phyloP scores from a whole-genome alignment of 371 early-diverging fungal species.

The Basidiobolus meristosporus region DNA sequence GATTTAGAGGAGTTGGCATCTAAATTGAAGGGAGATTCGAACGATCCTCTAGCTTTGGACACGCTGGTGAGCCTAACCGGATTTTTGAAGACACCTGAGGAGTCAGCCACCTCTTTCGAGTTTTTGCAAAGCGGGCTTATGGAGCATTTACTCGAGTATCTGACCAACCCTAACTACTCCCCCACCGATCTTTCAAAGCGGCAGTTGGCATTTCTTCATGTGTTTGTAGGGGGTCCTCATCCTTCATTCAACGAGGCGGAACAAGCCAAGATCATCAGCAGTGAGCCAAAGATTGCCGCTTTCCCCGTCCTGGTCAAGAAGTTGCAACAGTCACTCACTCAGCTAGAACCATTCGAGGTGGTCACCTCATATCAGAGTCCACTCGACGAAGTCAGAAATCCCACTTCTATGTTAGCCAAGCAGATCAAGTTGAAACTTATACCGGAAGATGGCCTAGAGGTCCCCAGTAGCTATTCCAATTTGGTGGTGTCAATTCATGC shows the following conservation, averaged over 20 bases:
- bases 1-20: too few relatives aligned
- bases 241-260: too few relatives aligned
- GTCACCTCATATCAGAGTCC: slow-evolving; percentile 15
- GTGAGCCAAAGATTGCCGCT: not conserved
- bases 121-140: slow-evolving; percentile 55
- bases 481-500: slow-evolving; percentile 67
- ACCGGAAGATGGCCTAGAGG: slow-evolving; percentile 21
- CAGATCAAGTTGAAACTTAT: slow-evolving; percentile 8
- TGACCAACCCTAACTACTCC: slow-evolving; percentile 20
- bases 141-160: slow-evolving; percentile 23
- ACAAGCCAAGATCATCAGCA: slow-evolving; percentile 1
- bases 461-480: slow-evolving; percentile 27
- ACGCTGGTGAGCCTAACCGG: too few relatives aligned
- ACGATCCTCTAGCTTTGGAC: too few relatives aligned
- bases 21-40: too few relatives aligned
- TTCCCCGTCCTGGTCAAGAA: slow-evolving; percentile 29
- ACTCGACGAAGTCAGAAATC: too few relatives aligned
- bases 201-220: too few relatives aligned
- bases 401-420: too few relatives aligned
- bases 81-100: too few relatives aligned
- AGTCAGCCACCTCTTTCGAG: slow-evolving; percentile 77
- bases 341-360: slow-evolving; percentile 50
- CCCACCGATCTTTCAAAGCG: too few relatives aligned
- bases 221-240: too few relatives aligned
- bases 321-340: slow-evolving; percentile 56